Base-by-base conservation (phyloP, 495 filamentous ascomycete species). In the Evansstolkia leycettana region DNA sequence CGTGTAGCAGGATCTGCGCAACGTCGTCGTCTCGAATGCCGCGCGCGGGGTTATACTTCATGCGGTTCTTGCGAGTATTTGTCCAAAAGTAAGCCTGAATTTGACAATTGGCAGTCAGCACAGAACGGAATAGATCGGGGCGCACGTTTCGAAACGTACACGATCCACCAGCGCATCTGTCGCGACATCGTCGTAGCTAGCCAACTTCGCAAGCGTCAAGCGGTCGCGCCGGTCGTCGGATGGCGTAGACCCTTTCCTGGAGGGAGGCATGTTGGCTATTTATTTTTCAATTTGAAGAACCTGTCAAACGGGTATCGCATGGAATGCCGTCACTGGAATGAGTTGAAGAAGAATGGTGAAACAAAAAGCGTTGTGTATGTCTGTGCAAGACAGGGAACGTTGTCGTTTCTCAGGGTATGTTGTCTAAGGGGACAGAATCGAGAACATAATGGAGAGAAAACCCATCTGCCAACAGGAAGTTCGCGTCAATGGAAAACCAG, bases 141-240 rank as follows among this genome's bases (percentile, higher is more conserved):
- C 12, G 42, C n/a, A n/a, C n/a, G n/a, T n/a, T n/a, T n/a, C n/a
- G 42, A 28, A 17, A 68, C 84, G 54, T 70, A 95, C 90, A 58
- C 84, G 83, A 60, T 99, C 90, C 28, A 99, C 76, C 23, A 99
- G 78, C 39, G 82, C 80, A 76, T 99, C 92, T 0, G 90, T 96
- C 43, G 94, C 70, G 45, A 99, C 76, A 55, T 99, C 90, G 61
- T 99, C 90, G 64, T 95, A 95, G 37, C 80, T 80, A 17, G 84
- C 78, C 39, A 99, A 65, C 62, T 94, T 87, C 26, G 74, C 74
- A 38, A 95, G 65, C 9, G 85, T 94, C 42, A 96, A 64, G 46
- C 75, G 78, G 41, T 82, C 74, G 58, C 72, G 80, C 51, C 77
- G 72, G 27, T 72, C 58, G 11, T 46, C 45, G 14, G 67, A 55